These are phyloP conservation scores for Centaurea solstitialis DNA, from an alignment of 129 eudicot species.

Conservation along the genomic window DNA sequence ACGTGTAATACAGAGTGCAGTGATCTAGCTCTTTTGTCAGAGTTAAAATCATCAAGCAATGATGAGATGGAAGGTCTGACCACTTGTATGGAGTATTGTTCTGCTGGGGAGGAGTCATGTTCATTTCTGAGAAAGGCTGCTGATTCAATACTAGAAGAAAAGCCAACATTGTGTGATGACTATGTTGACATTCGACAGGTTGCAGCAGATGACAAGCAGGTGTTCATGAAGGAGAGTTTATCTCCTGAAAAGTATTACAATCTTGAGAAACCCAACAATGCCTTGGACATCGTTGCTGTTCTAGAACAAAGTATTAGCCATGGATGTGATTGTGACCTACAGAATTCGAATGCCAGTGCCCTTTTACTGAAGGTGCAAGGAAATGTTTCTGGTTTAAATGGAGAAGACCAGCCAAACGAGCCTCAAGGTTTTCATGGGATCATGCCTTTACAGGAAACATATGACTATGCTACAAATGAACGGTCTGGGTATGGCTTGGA, in stretches of 20 bases:
- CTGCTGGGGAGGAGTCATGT: background rate
- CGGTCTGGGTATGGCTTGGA: constrained; percentile 3
- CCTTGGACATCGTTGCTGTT: constrained; percentile 17
- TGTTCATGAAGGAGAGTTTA: constrained; percentile 5
- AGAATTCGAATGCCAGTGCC: constrained; percentile 13
- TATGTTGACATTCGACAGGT: constrained; percentile 14
- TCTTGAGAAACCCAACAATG: background rate
- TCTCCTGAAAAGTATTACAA: constrained; percentile 11
- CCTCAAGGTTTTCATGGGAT: constrained; percentile 25
- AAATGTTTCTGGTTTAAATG: constrained; percentile 13
- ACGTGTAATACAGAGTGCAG: background rate
- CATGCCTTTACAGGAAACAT: constrained; percentile 18
- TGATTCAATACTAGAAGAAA: constrained; percentile 17
- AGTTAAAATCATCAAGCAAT: background rate
- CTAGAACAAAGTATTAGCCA: constrained; percentile 14
- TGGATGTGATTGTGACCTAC: background rate
- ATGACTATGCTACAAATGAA: constrained; percentile 4
- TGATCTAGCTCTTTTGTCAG: constrained; percentile 17
- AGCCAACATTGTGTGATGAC: constrained; percentile 11
- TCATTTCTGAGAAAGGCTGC: background rate
- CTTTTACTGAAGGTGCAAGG: constrained; percentile 14
- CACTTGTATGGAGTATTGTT: background rate
- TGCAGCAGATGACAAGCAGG: background rate
- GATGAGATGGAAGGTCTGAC: constrained; percentile 3
- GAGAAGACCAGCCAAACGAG: constrained; percentile 9